Conservation (phyloP, 2,329 filamentous ascomycete genomes). For the Ustilaginoidea virens region DNA sequence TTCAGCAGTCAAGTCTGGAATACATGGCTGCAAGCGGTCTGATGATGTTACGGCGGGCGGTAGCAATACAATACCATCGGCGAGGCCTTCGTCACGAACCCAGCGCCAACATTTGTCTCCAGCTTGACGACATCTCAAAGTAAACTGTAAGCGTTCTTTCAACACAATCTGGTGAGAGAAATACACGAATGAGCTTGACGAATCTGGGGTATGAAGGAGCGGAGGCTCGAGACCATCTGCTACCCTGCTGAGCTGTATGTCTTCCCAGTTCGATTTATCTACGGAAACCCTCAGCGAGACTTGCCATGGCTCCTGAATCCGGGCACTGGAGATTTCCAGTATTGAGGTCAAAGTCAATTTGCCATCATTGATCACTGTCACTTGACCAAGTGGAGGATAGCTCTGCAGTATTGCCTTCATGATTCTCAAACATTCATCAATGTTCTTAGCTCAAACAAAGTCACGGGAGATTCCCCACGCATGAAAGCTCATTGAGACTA, state of each 20-base stretch:
- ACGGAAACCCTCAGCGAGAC: slow-evolving; percentile 56
- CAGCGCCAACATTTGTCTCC: slow-evolving; percentile 48
- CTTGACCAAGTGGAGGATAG: slow-evolving; percentile 61
- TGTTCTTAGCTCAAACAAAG: no score
- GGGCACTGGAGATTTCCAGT: slow-evolving; percentile 45
- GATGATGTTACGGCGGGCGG: slow-evolving; percentile 14
- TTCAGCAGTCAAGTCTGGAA: slow-evolving; percentile 39
- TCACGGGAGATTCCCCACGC: no score
- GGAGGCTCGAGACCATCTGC: slow-evolving; percentile 23
- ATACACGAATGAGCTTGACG: slow-evolving; percentile 25
- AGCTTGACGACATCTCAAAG: slow-evolving; percentile 49
- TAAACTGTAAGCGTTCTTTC: slow-evolving; percentile 42
- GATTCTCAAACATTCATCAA: no score
- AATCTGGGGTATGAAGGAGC: slow-evolving; percentile 27
- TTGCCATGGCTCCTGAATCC: slow-evolving; percentile 48
- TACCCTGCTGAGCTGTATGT: slow-evolving; percentile 28
- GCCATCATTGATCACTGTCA: slow-evolving; percentile 40
- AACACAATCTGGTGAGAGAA: slow-evolving; percentile 38
- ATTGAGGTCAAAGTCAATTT: slow-evolving; percentile 49
- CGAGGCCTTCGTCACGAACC: slow-evolving; percentile 47
- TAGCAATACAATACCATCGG: slow-evolving; percentile 46
- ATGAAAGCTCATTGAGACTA: no score
- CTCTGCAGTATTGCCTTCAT: slow-evolving; percentile 27
- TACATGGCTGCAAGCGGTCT: slow-evolving; percentile 35
- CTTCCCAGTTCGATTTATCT: slow-evolving; percentile 39